These are phyloP conservation scores for Magnusiomyces suaveolens DNA, from an alignment of 1,139 yeast genomes.

Conservation along the genomic window DNA sequence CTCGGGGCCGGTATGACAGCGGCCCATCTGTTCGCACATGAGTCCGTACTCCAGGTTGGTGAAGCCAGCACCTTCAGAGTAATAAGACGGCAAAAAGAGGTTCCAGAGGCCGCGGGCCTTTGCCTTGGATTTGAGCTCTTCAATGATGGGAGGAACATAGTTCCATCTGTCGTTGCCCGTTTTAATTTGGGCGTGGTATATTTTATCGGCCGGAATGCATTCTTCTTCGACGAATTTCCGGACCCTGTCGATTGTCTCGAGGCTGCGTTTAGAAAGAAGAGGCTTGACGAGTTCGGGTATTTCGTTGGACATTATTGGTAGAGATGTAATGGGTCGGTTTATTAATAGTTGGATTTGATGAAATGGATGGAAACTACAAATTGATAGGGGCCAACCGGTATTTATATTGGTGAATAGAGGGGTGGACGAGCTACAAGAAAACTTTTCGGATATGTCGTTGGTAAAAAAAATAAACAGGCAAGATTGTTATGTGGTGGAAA, in stretches of 20 bases:
- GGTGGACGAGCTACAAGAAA: too few relatives aligned
- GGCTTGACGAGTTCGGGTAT: constrained; percentile 36
- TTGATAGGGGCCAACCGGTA: too few relatives aligned
- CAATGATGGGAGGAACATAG: constrained; percentile 42
- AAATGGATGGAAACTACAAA: too few relatives aligned
- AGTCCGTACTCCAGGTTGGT: constrained; percentile 60
- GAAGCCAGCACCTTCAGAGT: constrained; percentile 54
- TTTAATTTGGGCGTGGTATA: constrained; percentile 38
- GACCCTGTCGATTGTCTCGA: constrained; percentile 42
- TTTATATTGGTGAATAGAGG: too few relatives aligned
- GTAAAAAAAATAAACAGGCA: too few relatives aligned
- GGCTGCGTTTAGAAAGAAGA: constrained; percentile 41
- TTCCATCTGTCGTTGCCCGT: constrained; percentile 43
- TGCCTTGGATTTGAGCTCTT: constrained; percentile 48
- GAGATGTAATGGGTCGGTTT: too few relatives aligned
- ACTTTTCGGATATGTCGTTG: too few relatives aligned
- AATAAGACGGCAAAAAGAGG: constrained; percentile 48
- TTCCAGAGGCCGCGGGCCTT: constrained; percentile 54
- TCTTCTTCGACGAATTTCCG: constrained; percentile 51
- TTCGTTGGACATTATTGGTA: constrained; percentile 19
- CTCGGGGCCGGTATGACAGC: constrained; percentile 49
- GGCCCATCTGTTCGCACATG: constrained; percentile 61
- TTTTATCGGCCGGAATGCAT: constrained; percentile 49
- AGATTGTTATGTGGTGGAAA: too few relatives aligned
- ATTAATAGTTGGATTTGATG: too few relatives aligned